These are phyloP conservation scores for Mycogone perniciosa DNA, from an alignment of 2,329 filamentous ascomycete species.

Conservation along the genomic window DNA sequence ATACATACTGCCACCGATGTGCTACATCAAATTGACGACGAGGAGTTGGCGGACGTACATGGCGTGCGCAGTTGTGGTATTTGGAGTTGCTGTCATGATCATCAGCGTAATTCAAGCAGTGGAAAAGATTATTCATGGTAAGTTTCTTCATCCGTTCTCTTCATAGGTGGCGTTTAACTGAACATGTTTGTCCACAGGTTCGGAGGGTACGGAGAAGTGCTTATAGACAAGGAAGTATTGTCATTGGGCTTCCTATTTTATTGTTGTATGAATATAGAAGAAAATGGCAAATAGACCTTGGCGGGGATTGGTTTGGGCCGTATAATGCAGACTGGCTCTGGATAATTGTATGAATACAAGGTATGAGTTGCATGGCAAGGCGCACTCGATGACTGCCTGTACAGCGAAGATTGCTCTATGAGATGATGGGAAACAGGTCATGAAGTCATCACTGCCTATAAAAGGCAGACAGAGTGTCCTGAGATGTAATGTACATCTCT, in stretches of 20 bases:
- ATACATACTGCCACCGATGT: slow-evolving; percentile 90
- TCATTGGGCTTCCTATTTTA: background rate
- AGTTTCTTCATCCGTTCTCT: background rate
- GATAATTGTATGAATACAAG: too few species aligned
- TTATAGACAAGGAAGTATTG: slow-evolving; percentile 1
- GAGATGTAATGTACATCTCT: too few species aligned
- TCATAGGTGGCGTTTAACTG: background rate
- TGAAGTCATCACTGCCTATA: too few species aligned
- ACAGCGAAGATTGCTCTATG: too few species aligned
- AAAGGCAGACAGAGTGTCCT: too few species aligned
- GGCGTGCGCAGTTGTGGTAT: slow-evolving; percentile 65
- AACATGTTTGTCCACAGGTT: background rate
- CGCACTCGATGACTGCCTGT: too few species aligned
- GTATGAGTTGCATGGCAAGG: too few species aligned
- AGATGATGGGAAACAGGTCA: too few species aligned
- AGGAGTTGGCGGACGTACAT: slow-evolving; percentile 67
- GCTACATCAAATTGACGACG: slow-evolving; percentile 88
- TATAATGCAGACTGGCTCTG: too few species aligned
- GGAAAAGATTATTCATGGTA: slow-evolving; percentile 56
- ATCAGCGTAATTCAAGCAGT: slow-evolving; percentile 72
- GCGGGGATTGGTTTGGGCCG: too few species aligned
- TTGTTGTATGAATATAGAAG: background rate
- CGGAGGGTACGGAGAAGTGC: background rate
- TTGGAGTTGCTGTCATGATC: slow-evolving; percentile 73
- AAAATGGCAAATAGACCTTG: background rate